Conservation (phyloP, 768 basidiomycete species). For the Scleroderma bovista region DNA sequence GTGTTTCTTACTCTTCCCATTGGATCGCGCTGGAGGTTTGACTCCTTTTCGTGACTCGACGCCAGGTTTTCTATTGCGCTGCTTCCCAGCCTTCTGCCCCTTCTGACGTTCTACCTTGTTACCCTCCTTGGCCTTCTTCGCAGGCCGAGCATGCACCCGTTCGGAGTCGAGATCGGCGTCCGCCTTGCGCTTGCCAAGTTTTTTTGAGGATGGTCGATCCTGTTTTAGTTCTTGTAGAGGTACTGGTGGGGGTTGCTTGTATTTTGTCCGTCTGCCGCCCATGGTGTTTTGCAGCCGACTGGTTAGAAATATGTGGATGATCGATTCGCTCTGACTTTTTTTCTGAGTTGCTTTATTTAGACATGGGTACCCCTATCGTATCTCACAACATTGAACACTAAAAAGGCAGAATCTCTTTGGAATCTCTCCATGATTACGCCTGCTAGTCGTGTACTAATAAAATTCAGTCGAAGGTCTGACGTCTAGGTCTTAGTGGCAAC, state of each 20-base stretch:
- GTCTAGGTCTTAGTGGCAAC: no score
- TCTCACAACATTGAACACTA: no score
- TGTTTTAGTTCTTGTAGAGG: constrained; percentile 41
- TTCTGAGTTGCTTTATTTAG: constrained; percentile 23
- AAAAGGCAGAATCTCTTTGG: no score
- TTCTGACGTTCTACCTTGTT: constrained; percentile 16
- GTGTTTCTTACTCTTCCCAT: constrained; percentile 34
- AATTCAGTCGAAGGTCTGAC: no score
- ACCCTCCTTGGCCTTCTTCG: constrained; percentile 34
- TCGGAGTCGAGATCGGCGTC: constrained; percentile 25
- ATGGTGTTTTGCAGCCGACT: constrained; percentile 37
- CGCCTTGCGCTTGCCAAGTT: constrained; percentile 70
- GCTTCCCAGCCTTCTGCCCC: constrained; percentile 11
- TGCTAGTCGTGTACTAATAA: no score
- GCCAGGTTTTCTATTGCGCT: constrained; percentile 15
- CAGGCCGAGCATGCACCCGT: constrained; percentile 21
- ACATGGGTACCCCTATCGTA: neutral
- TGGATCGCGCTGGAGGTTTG: constrained; percentile 50
- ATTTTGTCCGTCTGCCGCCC: constrained; percentile 83
- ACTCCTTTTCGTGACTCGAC: constrained; percentile 39
- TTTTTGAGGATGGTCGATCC: constrained; percentile 41
- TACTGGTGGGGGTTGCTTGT: constrained; percentile 72
- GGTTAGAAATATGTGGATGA: neutral
- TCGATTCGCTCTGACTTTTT: constrained; percentile 8
- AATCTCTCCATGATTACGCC: no score